These are phyloP conservation scores for Kluyveromyces dobzhanskii DNA, from an alignment of 805 yeast species.

Conservation along the genomic window DNA sequence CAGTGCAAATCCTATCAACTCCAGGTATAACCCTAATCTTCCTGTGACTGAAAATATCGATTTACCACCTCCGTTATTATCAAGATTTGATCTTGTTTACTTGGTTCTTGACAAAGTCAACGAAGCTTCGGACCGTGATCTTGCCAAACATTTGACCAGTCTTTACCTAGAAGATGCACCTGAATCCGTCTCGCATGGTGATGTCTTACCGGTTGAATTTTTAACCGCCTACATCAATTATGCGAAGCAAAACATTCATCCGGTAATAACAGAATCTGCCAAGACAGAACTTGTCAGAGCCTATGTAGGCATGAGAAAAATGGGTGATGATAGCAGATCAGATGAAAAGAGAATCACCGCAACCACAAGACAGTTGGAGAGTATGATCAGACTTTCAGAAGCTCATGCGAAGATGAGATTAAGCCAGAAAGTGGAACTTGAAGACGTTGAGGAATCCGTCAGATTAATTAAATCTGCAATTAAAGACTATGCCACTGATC, in stretches of 20 bases:
- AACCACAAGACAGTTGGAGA: constrained; percentile 92
- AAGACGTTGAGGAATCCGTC: constrained; percentile 89
- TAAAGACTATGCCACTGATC: constrained; percentile 97
- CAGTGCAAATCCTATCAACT: constrained; percentile 94
- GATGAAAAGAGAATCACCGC: constrained; percentile 93
- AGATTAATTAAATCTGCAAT: constrained; percentile 88
- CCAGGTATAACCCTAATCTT: constrained; percentile 87
- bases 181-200: constrained; percentile 55
- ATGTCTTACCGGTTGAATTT: constrained; percentile 77
- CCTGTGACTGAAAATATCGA: constrained; percentile 96
- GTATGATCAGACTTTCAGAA: constrained; percentile 89
- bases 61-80: constrained; percentile 89
- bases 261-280: constrained; percentile 73
- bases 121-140: constrained; percentile 69
- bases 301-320: constrained; percentile 87
- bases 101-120: constrained; percentile 89
- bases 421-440: constrained; percentile 56
- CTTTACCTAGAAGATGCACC: constrained; percentile 89
- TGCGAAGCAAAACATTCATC: constrained; percentile 79
- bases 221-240: constrained; percentile 85
- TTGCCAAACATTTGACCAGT: constrained; percentile 84
- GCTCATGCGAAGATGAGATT: constrained; percentile 97
- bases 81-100: constrained; percentile 92
- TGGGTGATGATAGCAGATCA: constrained; percentile 85
- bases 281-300: constrained; percentile 77